A percentile compares a stretch with the other conserved stretches of the same genome.
Evolutionary conservation across 2,329 filamentous ascomycete genomes (phyloP).

Genomic region (Aspergillus tanneri): DNA sequence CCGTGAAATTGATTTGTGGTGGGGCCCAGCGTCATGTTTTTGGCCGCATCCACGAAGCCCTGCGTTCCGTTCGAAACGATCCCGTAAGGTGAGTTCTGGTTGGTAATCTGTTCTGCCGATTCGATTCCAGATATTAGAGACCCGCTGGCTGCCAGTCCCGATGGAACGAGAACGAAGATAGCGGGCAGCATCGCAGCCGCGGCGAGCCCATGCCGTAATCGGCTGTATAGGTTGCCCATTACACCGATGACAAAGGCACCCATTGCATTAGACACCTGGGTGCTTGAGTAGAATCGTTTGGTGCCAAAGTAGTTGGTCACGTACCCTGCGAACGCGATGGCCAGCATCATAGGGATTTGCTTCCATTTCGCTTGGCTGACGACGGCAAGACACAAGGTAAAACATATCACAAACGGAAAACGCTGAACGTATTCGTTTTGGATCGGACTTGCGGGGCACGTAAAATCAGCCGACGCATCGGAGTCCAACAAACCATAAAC

Average conservation of each 20-base stretch:
- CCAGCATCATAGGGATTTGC: slow-evolving; percentile 74
- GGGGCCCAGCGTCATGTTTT: slow-evolving; percentile 21
- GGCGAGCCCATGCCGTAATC: slow-evolving; percentile 72
- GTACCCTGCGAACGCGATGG: slow-evolving; percentile 73
- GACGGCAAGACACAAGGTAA: slow-evolving; percentile 72
- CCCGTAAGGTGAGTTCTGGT: slow-evolving; percentile 31
- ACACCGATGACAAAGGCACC: slow-evolving; percentile 79
- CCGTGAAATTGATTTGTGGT: slow-evolving; percentile 21
- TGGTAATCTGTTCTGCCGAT: slow-evolving; percentile 55
- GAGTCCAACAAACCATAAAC: slow-evolving; percentile 62
- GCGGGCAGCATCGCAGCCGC: slow-evolving; percentile 84
- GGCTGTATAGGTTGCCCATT: slow-evolving; percentile 75
- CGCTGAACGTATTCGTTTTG: slow-evolving; percentile 51
- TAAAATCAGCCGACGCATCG: slow-evolving; percentile 52
- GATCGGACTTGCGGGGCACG: slow-evolving; percentile 52
- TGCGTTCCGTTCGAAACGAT: slow-evolving; percentile 47
- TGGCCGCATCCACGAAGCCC: slow-evolving; percentile 31
- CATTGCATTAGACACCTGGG: slow-evolving; percentile 74
- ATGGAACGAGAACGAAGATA: slow-evolving; percentile 72
- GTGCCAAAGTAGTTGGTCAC: slow-evolving; percentile 75
- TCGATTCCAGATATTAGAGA: slow-evolving; percentile 59
- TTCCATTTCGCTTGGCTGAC: slow-evolving; percentile 82
- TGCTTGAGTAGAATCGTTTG: slow-evolving; percentile 66
- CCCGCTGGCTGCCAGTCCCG: slow-evolving; percentile 60
- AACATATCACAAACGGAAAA: slow-evolving; percentile 73